Percentiles rank a stretch among this genome's conserved stretches.
Evolutionary conservation across 331 rosid genomes (phyloP).

Genomic region (Erythrophleum ivorense): DNA sequence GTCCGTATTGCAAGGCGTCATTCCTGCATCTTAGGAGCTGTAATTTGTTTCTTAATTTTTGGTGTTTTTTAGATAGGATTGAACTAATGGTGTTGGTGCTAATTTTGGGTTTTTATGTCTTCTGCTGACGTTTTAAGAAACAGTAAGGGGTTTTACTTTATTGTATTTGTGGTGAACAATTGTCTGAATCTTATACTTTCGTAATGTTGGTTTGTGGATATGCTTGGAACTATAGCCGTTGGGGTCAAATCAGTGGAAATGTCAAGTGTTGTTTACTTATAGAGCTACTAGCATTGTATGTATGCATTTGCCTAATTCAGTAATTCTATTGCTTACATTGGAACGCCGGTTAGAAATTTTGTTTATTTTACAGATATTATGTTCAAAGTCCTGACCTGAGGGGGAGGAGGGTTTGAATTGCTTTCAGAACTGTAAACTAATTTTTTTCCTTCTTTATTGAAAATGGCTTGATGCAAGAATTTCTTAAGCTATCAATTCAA

Average conservation of each 20-base stretch:
- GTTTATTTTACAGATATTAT: neutral
- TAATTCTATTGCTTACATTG: neutral
- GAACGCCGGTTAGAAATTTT: neutral
- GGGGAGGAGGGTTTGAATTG: neutral
- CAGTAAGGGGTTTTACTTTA: neutral
- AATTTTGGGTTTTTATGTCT: constrained; percentile 7
- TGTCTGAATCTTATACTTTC: constrained; percentile 16
- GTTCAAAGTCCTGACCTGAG: neutral
- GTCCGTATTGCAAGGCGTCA: constrained; percentile 27
- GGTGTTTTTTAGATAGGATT: constrained; percentile 20
- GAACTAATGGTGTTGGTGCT: constrained; percentile 25
- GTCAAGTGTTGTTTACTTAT: neutral
- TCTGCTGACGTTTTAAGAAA: constrained; percentile 31
- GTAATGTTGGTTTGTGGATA: constrained; percentile 16
- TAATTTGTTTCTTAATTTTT: constrained; percentile 31
- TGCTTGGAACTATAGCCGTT: constrained; percentile 27
- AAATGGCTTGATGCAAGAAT: neutral
- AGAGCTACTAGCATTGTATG: constrained; percentile 10
- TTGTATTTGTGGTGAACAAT: constrained; percentile 27
- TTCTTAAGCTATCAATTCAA: neutral
- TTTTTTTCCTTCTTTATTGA: no score
- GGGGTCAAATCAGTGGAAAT: constrained; percentile 11
- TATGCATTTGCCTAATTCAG: neutral
- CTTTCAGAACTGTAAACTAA: neutral
- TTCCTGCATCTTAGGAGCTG: constrained; percentile 29